Percentiles rank a stretch among this genome's conserved stretches.
phyloP scores from a whole-genome alignment of 148 eudicot genomes.

The Chenopodium berlandieri region DNA sequence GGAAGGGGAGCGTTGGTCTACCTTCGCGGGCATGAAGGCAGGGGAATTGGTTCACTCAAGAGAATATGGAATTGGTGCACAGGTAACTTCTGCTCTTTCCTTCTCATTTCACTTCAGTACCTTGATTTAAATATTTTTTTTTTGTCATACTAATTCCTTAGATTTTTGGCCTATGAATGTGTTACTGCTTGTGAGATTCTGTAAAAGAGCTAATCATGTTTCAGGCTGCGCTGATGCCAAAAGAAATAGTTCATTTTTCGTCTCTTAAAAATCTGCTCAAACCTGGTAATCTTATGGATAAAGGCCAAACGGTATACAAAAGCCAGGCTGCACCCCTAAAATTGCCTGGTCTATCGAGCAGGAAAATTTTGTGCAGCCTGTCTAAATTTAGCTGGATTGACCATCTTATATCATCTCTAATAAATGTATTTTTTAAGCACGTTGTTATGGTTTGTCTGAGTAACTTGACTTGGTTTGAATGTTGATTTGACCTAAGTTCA shows the following conservation, averaged over 20 bases:
- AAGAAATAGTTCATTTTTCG: background rate
- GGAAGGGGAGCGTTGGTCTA: slow-evolving; percentile 47
- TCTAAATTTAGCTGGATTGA: background rate
- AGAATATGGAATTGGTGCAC: slow-evolving; percentile 53
- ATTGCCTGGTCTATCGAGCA: background rate
- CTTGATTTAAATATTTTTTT: background rate
- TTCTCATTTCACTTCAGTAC: background rate
- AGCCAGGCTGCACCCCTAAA: background rate
- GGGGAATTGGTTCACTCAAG: slow-evolving; percentile 49
- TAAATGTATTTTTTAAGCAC: background rate
- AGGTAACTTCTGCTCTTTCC: slow-evolving; percentile 26
- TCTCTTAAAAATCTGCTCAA: background rate
- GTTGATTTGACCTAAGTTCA: background rate
- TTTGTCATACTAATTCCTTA: background rate
- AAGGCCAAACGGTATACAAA: no score
- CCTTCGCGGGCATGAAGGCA: slow-evolving; percentile 51
- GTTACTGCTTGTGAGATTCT: background rate
- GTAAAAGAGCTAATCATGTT: background rate
- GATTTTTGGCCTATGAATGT: background rate
- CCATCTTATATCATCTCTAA: background rate
- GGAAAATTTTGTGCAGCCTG: background rate
- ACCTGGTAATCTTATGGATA: no score
- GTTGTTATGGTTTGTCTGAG: background rate
- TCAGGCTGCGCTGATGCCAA: background rate
- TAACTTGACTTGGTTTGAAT: background rate